A percentile compares a stretch with the other conserved stretches of the same genome.
Evolutionary conservation across 495 filamentous ascomycete genomes (phyloP).

Genomic region (Thermothielavioides terrestris): DNA sequence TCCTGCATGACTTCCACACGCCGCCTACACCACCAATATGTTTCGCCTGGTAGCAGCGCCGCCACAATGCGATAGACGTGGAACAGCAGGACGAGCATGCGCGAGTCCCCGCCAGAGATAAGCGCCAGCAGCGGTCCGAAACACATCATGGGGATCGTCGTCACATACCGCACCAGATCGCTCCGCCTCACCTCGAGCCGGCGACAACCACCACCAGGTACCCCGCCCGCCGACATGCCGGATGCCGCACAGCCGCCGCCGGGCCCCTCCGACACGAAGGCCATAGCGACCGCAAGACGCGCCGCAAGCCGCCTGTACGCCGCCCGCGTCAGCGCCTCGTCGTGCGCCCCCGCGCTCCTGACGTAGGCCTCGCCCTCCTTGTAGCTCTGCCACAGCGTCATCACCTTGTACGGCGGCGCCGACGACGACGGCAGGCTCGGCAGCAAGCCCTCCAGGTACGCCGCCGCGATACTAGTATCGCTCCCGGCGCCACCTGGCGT

Average conservation of each 20-base stretch:
- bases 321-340: neutral
- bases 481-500: neutral
- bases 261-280: neutral
- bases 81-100: conserved; percentile 18
- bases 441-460: neutral
- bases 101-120: conserved; percentile 18
- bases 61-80: conserved; percentile 19
- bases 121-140: conserved; percentile 18
- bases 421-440: neutral
- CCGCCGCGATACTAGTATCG: neutral
- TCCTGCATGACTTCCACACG: conserved; percentile 12
- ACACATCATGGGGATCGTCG: conserved; percentile 24
- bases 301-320: conserved; percentile 10
- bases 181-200: neutral
- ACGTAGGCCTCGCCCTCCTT: conserved; percentile 15
- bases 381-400: conserved; percentile 15
- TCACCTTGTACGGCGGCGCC: conserved; percentile 3
- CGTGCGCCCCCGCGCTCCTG: neutral
- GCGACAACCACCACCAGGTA: neutral
- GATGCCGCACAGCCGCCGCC: neutral
- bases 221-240: neutral
- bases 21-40: conserved; percentile 20
- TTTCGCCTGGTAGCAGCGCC: conserved; percentile 8
- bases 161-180: conserved; percentile 17
- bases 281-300: conserved; percentile 14